Percentiles rank a stretch among this genome's conserved stretches.
These are phyloP conservation scores for Picochlorum sp. DNA, from an alignment of 139 green algal genomes.

Conservation along the genomic window DNA sequence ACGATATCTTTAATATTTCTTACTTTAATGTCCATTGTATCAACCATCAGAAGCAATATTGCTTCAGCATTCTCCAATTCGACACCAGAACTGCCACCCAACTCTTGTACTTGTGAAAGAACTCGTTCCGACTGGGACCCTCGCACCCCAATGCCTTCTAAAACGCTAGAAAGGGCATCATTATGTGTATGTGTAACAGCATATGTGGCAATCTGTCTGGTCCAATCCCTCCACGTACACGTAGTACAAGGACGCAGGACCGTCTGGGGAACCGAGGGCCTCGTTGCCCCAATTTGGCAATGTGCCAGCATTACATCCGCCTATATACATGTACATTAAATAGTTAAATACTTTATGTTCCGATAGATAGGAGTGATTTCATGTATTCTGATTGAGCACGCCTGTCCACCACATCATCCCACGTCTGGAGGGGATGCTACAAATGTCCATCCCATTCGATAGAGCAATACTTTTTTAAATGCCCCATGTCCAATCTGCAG, in stretches of 20 bases:
- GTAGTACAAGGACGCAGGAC: too few relatives aligned
- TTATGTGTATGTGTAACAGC: too few relatives aligned
- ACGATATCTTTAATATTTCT: not conserved
- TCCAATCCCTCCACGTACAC: too few relatives aligned
- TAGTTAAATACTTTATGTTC: too few relatives aligned
- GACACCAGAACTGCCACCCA: slow-evolving; percentile 43
- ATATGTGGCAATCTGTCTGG: too few relatives aligned
- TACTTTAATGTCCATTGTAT: not conserved
- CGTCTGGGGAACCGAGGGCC: too few relatives aligned
- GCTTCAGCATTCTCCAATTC: not conserved
- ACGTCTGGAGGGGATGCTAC: not conserved
- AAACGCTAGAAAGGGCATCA: not conserved
- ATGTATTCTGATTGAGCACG: not conserved
- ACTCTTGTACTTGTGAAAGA: slow-evolving; percentile 24
- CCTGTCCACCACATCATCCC: not conserved
- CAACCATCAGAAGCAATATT: not conserved
- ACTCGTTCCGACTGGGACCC: slow-evolving; percentile 28
- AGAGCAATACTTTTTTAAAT: slow-evolving; percentile 17
- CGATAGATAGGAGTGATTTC: too few relatives aligned
- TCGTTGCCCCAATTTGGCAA: too few relatives aligned
- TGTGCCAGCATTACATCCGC: too few relatives aligned
- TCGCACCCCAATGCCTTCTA: not conserved
- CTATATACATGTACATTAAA: too few relatives aligned
- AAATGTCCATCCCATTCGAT: slow-evolving; percentile 14
- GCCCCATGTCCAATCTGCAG: slow-evolving; percentile 4